These are phyloP conservation scores for Apiospora arundinis DNA, from an alignment of 2,329 filamentous ascomycete genomes.

Conservation along the genomic window DNA sequence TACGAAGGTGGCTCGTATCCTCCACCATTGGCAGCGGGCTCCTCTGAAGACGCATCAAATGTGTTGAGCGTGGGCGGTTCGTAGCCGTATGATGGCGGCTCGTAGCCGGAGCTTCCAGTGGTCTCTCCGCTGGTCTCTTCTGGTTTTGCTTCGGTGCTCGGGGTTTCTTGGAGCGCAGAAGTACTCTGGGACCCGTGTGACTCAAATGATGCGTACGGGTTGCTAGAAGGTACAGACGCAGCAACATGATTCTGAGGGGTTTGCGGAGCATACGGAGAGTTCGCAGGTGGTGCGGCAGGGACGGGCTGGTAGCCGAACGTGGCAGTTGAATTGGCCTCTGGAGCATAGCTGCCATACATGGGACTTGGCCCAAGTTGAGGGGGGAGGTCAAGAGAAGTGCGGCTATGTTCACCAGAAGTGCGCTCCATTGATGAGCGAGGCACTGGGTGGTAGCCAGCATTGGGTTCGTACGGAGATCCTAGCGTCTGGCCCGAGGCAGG, in stretches of 20 bases:
- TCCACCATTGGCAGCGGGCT: constrained; percentile 41
- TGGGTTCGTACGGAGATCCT: constrained; percentile 46
- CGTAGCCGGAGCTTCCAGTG: constrained; percentile 43
- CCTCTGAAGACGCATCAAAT: constrained; percentile 39
- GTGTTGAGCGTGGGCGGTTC: constrained; percentile 51
- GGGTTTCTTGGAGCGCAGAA: constrained; percentile 22
- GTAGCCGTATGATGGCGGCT: constrained; percentile 58
- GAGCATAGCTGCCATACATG: constrained; percentile 42
- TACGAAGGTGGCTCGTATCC: constrained; percentile 68
- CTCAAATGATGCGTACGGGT: constrained; percentile 38
- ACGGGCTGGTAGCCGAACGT: constrained; percentile 40
- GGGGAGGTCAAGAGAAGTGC: constrained; percentile 49
- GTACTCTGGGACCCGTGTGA: constrained; percentile 32
- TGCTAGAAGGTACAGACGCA: constrained; percentile 27
- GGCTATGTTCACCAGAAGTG: constrained; percentile 49
- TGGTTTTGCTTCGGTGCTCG: not conserved
- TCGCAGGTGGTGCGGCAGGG: constrained; percentile 29
- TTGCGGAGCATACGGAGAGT: constrained; percentile 33
- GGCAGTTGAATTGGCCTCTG: constrained; percentile 38
- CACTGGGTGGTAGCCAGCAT: constrained; percentile 37
- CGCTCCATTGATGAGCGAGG: constrained; percentile 52
- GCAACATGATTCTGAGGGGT: constrained; percentile 29
- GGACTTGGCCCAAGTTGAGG: constrained; percentile 48
- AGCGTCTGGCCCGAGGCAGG: constrained; percentile 43
- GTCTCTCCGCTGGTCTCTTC: constrained; percentile 26